Conservation (phyloP, 2,329 filamentous ascomycete genomes). For the Boeremia exigua region DNA sequence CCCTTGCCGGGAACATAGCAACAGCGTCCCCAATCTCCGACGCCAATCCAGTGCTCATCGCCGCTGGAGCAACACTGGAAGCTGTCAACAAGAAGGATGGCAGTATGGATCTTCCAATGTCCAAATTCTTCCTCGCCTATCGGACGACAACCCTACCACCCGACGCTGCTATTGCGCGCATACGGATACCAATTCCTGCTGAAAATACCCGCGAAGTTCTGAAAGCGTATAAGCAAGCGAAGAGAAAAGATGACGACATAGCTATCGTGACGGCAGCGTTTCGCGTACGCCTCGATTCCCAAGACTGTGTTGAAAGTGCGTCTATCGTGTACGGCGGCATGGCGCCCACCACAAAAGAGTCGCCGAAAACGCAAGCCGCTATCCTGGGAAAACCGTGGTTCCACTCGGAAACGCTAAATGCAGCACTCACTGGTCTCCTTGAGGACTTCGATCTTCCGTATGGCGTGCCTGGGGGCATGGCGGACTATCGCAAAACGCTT, state of each 20-base stretch:
- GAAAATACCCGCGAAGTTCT: conserved; percentile 76
- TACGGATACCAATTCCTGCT: conserved; percentile 75
- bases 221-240: conserved; percentile 92
- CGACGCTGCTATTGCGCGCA: conserved; percentile 80
- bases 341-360: conserved; percentile 85
- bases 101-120: conserved; percentile 69
- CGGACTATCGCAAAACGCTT: conserved; percentile 87
- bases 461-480: conserved; percentile 93
- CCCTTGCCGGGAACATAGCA: conserved; percentile 88
- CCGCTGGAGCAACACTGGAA: conserved; percentile 78
- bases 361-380: conserved; percentile 74
- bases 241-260: conserved; percentile 96
- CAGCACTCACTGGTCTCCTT: conserved; percentile 80
- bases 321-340: conserved; percentile 92
- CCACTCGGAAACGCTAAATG: conserved; percentile 81
- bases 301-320: conserved; percentile 71
- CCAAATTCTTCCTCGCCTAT: conserved; percentile 88
- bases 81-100: conserved; percentile 74
- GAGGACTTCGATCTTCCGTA: conserved; percentile 85
- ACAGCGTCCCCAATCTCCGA: conserved; percentile 96
- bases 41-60: conserved; percentile 88
- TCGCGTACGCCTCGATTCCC: conserved; percentile 71
- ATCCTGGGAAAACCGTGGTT: conserved; percentile 78
- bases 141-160: conserved; percentile 78
- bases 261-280: conserved; percentile 92